A percentile compares a stretch with the other conserved stretches of the same genome.
These are phyloP conservation scores for Alopecurus myosuroides DNA, from an alignment of 176 grass and related monocot species.

Conservation along the genomic window DNA sequence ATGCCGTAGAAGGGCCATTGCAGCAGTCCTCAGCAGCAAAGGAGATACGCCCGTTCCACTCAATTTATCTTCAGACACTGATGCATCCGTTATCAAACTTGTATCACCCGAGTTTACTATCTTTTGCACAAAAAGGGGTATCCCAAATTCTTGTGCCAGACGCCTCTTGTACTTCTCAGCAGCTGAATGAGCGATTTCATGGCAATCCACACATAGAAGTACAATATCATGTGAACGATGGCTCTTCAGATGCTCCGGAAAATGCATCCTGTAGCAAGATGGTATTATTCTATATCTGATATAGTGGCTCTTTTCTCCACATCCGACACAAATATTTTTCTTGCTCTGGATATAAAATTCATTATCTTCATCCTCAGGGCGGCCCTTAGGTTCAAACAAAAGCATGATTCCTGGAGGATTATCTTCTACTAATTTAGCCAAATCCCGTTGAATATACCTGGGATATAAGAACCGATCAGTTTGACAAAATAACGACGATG, in stretches of 20 bases:
- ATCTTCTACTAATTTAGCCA: constrained; percentile 78
- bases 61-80: constrained; percentile 22
- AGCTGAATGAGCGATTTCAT: constrained; percentile 80
- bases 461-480: constrained; percentile 21
- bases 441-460: constrained; percentile 77
- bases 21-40: constrained; percentile 86
- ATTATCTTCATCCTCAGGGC: constrained; percentile 94
- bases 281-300: constrained; percentile 98
- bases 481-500: constrained; percentile 1
- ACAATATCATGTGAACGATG: constrained; percentile 99
- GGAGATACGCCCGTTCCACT: constrained; percentile 72
- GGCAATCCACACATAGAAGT: constrained; percentile 91
- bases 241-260: constrained; percentile 98
- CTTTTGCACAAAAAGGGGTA: constrained; percentile 95
- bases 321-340: constrained; percentile 96
- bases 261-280: constrained; percentile 97
- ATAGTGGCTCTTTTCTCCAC: constrained; percentile 92
- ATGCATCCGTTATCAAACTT: constrained; percentile 38
- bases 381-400: constrained; percentile 96
- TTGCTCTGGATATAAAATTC: constrained; percentile 97
- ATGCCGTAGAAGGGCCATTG: constrained; percentile 94
- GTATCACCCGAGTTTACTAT: constrained; percentile 75
- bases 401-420: constrained; percentile 93
- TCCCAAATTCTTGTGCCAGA: constrained; percentile 70
- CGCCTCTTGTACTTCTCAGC: constrained; percentile 89